Percentiles rank a stretch among this genome's conserved stretches.
phyloP scores from a whole-genome alignment of 805 yeast genomes.

The Hanseniaspora hatyaiensis region DNA sequence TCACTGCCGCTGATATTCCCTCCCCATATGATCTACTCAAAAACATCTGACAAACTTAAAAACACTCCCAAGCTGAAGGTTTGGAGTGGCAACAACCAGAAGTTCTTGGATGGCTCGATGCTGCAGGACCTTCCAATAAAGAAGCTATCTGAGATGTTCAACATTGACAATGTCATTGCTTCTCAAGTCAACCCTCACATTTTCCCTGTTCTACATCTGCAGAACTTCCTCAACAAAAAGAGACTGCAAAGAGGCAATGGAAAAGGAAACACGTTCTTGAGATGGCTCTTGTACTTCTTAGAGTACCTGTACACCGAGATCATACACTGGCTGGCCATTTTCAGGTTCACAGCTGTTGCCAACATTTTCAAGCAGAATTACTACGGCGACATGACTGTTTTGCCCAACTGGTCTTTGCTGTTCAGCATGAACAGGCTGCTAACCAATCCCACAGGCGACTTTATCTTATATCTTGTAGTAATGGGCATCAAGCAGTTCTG shows the following conservation, averaged over 20 bases:
- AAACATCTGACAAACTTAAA: constrained; percentile 45
- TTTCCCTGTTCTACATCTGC: constrained; percentile 52
- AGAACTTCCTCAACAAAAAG: constrained; percentile 51
- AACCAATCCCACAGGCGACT: constrained; percentile 71
- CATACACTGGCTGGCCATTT: constrained; percentile 62
- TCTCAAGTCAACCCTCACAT: constrained; percentile 97
- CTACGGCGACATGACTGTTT: constrained; percentile 84
- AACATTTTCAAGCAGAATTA: constrained; percentile 76
- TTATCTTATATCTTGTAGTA: constrained; percentile 30
- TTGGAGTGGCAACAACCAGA: constrained; percentile 63
- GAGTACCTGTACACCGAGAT: constrained; percentile 54
- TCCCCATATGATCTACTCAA: constrained; percentile 68
- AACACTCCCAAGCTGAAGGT: constrained; percentile 33
- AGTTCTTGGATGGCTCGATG: constrained; percentile 92
- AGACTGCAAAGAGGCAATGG: constrained; percentile 56
- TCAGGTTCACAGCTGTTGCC: constrained; percentile 56
- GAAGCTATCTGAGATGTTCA: constrained; percentile 88
- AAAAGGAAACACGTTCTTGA: constrained; percentile 44
- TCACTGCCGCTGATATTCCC: constrained; percentile 85
- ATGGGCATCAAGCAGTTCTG: constrained; percentile 13
- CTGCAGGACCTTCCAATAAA: constrained; percentile 88
- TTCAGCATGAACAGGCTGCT: constrained; percentile 52
- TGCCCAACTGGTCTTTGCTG: constrained; percentile 57
- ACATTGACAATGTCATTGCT: constrained; percentile 93
- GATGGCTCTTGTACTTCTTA: constrained; percentile 43